Percentiles rank a stretch among this genome's conserved stretches.
phyloP scores from a whole-genome alignment of 2,329 filamentous ascomycete genomes.

The Hypoxylon sp. region DNA sequence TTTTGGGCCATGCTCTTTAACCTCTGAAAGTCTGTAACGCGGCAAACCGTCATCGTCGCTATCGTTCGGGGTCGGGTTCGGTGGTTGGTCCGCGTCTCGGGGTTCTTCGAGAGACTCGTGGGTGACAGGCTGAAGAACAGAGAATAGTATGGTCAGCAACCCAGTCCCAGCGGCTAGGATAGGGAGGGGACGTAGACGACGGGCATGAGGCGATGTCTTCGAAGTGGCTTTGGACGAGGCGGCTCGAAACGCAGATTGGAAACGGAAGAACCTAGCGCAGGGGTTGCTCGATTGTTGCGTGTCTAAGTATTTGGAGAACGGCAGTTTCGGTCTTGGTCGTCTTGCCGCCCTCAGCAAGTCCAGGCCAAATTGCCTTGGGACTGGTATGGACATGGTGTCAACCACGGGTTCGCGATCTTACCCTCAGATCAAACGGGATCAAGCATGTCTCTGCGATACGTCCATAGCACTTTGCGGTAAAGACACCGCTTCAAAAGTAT shows the following conservation, averaged over 20 bases:
- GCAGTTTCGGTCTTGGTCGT: constrained; percentile 33
- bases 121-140: constrained; percentile 46
- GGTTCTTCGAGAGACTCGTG: constrained; percentile 37
- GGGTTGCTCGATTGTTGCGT: constrained; percentile 18
- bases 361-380: constrained; percentile 31
- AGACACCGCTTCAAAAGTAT: constrained; percentile 1
- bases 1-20: constrained; percentile 65
- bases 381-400: constrained; percentile 39
- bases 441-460: neutral
- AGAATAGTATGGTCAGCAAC: constrained; percentile 46
- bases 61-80: constrained; percentile 40
- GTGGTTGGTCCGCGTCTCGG: constrained; percentile 18
- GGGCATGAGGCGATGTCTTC: constrained; percentile 18
- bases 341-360: constrained; percentile 37
- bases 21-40: constrained; percentile 63
- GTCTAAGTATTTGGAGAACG: constrained; percentile 28
- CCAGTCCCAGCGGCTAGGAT: constrained; percentile 49
- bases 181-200: constrained; percentile 42
- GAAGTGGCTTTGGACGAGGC: constrained; percentile 24
- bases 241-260: constrained; percentile 35
- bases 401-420: neutral
- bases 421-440: constrained; percentile 11
- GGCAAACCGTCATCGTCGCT: constrained; percentile 59
- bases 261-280: constrained; percentile 31
- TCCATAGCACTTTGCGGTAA: constrained; percentile 35